A percentile compares a stretch with the other conserved stretches of the same genome.
Conservation (phyloP, 768 basidiomycete species). For the Calvatia gigantea region DNA sequence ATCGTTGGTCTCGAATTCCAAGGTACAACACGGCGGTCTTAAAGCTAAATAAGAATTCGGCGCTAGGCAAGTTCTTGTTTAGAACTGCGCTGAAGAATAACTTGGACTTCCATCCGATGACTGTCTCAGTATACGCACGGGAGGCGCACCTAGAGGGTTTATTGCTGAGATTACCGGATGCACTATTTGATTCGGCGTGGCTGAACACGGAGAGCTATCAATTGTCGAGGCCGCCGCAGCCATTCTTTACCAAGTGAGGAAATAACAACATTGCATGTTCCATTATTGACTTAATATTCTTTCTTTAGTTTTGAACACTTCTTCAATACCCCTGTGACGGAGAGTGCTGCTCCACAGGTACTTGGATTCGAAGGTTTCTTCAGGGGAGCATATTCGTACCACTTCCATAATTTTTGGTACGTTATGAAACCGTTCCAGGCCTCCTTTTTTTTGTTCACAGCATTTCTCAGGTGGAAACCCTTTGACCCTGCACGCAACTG, state of each 20-base stretch:
- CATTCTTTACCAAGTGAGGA: slow-evolving; percentile 82
- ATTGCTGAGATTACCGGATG: slow-evolving; percentile 87
- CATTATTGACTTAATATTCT: background rate
- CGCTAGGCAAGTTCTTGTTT: slow-evolving; percentile 91
- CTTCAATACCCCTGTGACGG: slow-evolving; percentile 73
- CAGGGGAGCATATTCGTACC: slow-evolving; percentile 92
- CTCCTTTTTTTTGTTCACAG: slow-evolving; percentile 10
- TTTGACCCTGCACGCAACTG: slow-evolving; percentile 93
- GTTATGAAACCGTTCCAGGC: slow-evolving; percentile 17
- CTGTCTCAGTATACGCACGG: slow-evolving; percentile 83
- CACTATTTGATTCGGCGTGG: slow-evolving; percentile 96
- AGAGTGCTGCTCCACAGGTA: slow-evolving; percentile 80
- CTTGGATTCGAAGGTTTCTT: slow-evolving; percentile 96
- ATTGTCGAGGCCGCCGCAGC: slow-evolving; percentile 89
- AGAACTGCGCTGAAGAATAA: slow-evolving; percentile 91
- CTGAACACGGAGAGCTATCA: slow-evolving; percentile 91
- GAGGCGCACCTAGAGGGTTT: slow-evolving; percentile 85
- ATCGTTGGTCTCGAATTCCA: slow-evolving; percentile 89
- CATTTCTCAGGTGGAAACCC: slow-evolving; percentile 92
- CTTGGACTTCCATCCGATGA: slow-evolving; percentile 97
- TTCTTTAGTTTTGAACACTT: slow-evolving; percentile 75
- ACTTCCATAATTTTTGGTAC: slow-evolving; percentile 93
- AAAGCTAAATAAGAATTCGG: slow-evolving; percentile 89
- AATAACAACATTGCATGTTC: background rate
- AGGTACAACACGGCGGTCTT: slow-evolving; percentile 97